Base-by-base conservation (phyloP, 75 land plant genomes). In the Larix kaempferi region DNA sequence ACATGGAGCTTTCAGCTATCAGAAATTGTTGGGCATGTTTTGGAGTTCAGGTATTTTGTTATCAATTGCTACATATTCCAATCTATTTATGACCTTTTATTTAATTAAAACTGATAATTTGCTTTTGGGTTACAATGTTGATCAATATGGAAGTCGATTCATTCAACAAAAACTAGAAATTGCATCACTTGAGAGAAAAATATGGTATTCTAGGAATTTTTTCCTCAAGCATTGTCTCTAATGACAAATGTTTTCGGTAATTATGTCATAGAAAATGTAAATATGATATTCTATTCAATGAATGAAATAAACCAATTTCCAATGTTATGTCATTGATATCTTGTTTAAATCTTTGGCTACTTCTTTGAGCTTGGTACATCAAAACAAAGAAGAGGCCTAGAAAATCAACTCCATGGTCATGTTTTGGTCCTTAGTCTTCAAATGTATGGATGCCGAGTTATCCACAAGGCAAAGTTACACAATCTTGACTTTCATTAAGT, bases 171-270 rank as follows among this genome's bases (percentile, higher is more conserved):
- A 98, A 78, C 65, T 98, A 64, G 99, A 98, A 76, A 83, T 65
- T 61, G 90, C 90, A 58, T 89, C 74, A 78, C 72, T 71, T 59
- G 95, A 76, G 99, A 95, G 77, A 98, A 95, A 86, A 89, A 81
- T 66, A 78, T 87, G 60, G 99, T 98, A 41, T 98, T 98, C 74
- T 76, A 79, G 61, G 99, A 98, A 86, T 90, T 98, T 26, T 78
- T 98, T 37, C 95, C 95, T n/a, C 98, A 89, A 77, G 99, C 98
- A 33, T 79, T 93, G 57, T 85, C 84, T 54, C 77, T 98, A 35
- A 98, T 98, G 95, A 93, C 96, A 67, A 98, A 98, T 83, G 99
- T 98, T 4, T 98, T 98, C 87, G 99, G 99, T n/a, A 98, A 98
- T 35, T 98, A 98, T 86, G 98, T 98, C 54, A 95, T 98, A 77